Percentiles rank a stretch among this genome's conserved stretches.
Evolutionary conservation across 1,284 basidiomycete species (phyloP).

Genomic region (Grifola frondosa): DNA sequence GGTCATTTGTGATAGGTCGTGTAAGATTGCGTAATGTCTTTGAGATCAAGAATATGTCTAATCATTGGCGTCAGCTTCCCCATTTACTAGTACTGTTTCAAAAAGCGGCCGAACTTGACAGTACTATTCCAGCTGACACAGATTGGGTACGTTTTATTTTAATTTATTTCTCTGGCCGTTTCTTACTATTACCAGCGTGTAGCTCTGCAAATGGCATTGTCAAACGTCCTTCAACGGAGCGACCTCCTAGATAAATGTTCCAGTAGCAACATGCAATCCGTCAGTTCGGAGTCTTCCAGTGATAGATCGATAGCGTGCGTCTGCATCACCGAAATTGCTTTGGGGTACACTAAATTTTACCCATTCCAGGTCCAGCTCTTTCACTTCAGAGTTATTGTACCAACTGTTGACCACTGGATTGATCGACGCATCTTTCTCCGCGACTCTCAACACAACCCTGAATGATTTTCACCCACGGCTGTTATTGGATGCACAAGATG

Average conservation of each 20-base stretch:
- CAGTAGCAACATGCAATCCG: slow-evolving; percentile 20
- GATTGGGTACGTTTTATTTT: slow-evolving; percentile 52
- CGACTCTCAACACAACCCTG: slow-evolving; percentile 50
- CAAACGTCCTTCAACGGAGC: slow-evolving; percentile 45
- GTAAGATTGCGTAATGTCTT: slow-evolving; percentile 37
- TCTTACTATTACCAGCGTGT: slow-evolving; percentile 41
- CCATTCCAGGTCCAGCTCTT: slow-evolving; percentile 41
- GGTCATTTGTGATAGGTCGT: slow-evolving; percentile 67
- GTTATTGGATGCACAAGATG: slow-evolving; percentile 56
- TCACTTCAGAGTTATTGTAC: slow-evolving; percentile 59
- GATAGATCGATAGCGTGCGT: slow-evolving; percentile 20
- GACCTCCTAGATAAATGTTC: slow-evolving; percentile 46
- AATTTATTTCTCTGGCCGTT: neutral
- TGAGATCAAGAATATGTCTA: neutral
- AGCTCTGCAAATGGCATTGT: slow-evolving; percentile 56
- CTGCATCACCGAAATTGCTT: neutral
- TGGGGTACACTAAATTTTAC: neutral
- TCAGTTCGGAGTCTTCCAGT: slow-evolving; percentile 16
- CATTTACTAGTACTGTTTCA: slow-evolving; percentile 54
- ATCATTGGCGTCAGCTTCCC: slow-evolving; percentile 50
- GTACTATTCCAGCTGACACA: slow-evolving; percentile 40
- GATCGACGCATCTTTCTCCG: slow-evolving; percentile 51
- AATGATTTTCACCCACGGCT: slow-evolving; percentile 50
- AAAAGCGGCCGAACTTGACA: slow-evolving; percentile 52
- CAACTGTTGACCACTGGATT: slow-evolving; percentile 53